Evolutionary conservation across 345 rosid species (phyloP), one percentile per base, ranked within the genome.

Genomic region (Gossypium longicalyx): DNA sequence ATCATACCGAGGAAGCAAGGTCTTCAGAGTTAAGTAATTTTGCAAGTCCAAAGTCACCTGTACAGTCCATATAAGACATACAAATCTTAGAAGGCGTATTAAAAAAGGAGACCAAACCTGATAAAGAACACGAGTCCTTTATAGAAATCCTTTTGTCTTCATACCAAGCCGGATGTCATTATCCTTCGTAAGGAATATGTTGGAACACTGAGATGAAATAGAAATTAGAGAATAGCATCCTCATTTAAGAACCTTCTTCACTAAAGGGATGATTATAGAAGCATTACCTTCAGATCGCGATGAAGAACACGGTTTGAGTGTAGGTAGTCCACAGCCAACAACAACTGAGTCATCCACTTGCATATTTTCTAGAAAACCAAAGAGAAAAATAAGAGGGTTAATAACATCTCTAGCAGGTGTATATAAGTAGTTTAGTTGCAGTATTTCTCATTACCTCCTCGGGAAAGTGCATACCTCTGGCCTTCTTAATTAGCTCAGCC

Each of bases 271-370:
- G 56, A 52, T 68, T 23, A 44, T 12, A 54, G 53, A 23, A 29
- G 71, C 38, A 70, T 56, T 84, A 93, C 99, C 89, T 94, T 95
- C 16, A 95, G 93, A 78, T 93, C 99, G 81, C 97, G 85, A 79
- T 95, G 99, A 77, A 91, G 89, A 70, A 95, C 93, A n/a, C 99
- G 94, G 79, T 91, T 91, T 29, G 97, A 89, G 80, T 95, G 99
- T 77, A 95, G 82, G 86, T 95, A 93, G 85, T 95, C 97, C 49
- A 93, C 88, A 69, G 98, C 98, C 61, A 95, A 89, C 82, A 95
- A 86, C 81, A 95, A 84, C 73, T 95, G 99, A 70, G 92, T 87
- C 82, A 93, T 54, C 99, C 99, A 95, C 85, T 93, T 93, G 86
- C 96, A 93, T 76, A 95, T 82, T 83, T 82, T 95, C 98, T 95